Evolutionary conservation across 441 rosid species (phyloP).

Genomic region (Arabidopsis hybrid): DNA sequence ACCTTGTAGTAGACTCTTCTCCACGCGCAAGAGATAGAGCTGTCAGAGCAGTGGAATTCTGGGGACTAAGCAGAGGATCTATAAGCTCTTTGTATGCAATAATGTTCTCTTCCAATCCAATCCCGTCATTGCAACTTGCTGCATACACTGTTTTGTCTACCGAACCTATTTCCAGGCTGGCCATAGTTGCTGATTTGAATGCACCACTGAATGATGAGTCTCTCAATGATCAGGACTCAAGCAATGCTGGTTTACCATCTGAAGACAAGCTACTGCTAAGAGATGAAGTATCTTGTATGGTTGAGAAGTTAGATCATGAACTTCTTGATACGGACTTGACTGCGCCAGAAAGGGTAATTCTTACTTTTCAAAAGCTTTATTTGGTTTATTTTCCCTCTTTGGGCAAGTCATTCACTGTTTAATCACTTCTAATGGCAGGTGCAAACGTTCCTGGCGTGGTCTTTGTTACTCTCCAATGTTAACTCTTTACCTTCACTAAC

Average conservation of each 20-base stretch:
- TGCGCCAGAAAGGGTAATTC: conserved; percentile 77
- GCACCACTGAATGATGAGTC: conserved; percentile 49
- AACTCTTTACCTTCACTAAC: conserved; percentile 72
- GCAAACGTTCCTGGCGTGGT: conserved; percentile 84
- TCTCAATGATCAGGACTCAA: conserved; percentile 54
- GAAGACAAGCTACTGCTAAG: conserved; percentile 66
- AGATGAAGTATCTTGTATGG: conserved; percentile 73
- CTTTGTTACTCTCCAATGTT: conserved; percentile 81
- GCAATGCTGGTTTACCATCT: conserved; percentile 50
- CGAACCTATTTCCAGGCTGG: conserved; percentile 77
- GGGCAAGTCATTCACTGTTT: conserved; percentile 14
- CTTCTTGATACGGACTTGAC: conserved; percentile 78
- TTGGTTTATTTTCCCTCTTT: conserved; percentile 14
- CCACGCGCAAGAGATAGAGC: conserved; percentile 79
- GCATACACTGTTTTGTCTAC: conserved; percentile 85
- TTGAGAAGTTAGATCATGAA: conserved; percentile 70
- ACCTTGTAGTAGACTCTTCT: conserved; percentile 67
- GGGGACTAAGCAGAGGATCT: conserved; percentile 91
- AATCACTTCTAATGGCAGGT: conserved; percentile 61
- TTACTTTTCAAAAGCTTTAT: conserved; percentile 38
- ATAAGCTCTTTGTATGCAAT: conserved; percentile 83
- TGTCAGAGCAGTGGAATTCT: conserved; percentile 82
- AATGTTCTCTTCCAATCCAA: conserved; percentile 74
- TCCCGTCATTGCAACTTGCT: conserved; percentile 79
- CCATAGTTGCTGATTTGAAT: conserved; percentile 63